phyloP scores from a whole-genome alignment of 371 early-diverging fungal species.

The Saksenaea vasiformis region DNA sequence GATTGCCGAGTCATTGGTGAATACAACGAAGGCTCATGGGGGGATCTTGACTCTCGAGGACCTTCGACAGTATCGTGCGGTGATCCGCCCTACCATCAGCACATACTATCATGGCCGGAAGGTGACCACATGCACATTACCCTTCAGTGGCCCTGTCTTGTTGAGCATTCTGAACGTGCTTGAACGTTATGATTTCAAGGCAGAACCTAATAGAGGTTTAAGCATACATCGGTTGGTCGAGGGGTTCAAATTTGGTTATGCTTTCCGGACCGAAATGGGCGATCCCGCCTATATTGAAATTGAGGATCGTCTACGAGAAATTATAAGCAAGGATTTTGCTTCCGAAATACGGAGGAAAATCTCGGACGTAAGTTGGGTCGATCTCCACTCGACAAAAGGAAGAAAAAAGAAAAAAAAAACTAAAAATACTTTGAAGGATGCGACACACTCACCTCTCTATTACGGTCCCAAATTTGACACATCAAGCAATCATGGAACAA shows the following conservation, averaged over 20 bases:
- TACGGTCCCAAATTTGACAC: conserved; percentile 82
- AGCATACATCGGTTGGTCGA: conserved; percentile 86
- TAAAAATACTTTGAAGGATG: conserved; percentile 23
- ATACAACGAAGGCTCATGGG: conserved; percentile 65
- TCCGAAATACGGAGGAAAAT: conserved; percentile 67
- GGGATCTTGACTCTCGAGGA: conserved; percentile 89
- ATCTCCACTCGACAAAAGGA: neutral
- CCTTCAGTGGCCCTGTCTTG: conserved; percentile 85
- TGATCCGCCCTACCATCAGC: conserved; percentile 61
- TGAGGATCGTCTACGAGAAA: conserved; percentile 52
- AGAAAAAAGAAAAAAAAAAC: neutral
- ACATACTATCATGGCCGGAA: conserved; percentile 81
- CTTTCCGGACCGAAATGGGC: conserved; percentile 80
- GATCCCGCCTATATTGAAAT: conserved; percentile 77
- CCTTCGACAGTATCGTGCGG: conserved; percentile 68
- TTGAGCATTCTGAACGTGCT: conserved; percentile 87
- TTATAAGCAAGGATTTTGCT: conserved; percentile 74
- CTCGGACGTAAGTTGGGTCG: conserved; percentile 48
- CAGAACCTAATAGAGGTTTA: conserved; percentile 53
- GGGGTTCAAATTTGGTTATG: conserved; percentile 90
- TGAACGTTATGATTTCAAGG: conserved; percentile 77
- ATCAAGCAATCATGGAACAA: conserved; percentile 93
- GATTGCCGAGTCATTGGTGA: conserved; percentile 79
- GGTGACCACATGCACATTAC: conserved; percentile 68
- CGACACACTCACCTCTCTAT: conserved; percentile 54